A percentile compares a stretch with the other conserved stretches of the same genome.
phyloP scores from a whole-genome alignment of 2,329 filamentous ascomycete species.

The Colletotrichum sidae region DNA sequence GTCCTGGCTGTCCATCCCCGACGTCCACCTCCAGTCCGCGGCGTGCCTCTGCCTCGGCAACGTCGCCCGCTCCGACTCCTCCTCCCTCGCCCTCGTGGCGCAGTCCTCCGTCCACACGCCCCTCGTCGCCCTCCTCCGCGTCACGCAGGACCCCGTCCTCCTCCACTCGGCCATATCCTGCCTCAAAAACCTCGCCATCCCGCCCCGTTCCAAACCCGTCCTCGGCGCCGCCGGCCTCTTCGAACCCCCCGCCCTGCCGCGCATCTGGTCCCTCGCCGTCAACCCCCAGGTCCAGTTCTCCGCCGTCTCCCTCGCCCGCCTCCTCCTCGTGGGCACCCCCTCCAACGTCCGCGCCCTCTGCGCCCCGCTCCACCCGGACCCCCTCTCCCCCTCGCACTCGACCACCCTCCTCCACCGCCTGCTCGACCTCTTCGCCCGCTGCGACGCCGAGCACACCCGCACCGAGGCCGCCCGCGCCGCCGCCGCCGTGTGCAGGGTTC shows the following conservation, averaged over 20 bases:
- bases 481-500: conserved; percentile 63
- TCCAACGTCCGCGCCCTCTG: conserved; percentile 65
- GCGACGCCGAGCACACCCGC: conserved; percentile 63
- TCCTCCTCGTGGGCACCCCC: conserved; percentile 65
- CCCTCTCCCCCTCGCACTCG: conserved; percentile 39
- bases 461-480: conserved; percentile 69
- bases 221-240: conserved; percentile 61
- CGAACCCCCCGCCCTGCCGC: conserved; percentile 58
- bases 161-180: conserved; percentile 69
- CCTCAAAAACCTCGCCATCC: conserved; percentile 74
- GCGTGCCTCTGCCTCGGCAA: conserved; percentile 73
- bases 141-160: conserved; percentile 59
- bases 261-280: conserved; percentile 64
- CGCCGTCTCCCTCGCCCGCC: conserved; percentile 67
- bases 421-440: conserved; percentile 50
- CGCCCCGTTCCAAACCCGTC: conserved; percentile 62
- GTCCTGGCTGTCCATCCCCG: conserved; percentile 57
- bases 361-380: conserved; percentile 50
- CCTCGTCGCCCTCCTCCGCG: conserved; percentile 53
- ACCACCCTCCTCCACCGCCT: conserved; percentile 52
- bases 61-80: conserved; percentile 68
- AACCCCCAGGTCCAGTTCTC: conserved; percentile 62
- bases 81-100: conserved; percentile 62
- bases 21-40: conserved; percentile 63
- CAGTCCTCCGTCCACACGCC: conserved; percentile 54